These are phyloP conservation scores for Apiospora kogelbergensis DNA, from an alignment of 2,329 filamentous ascomycete genomes.

Conservation along the genomic window DNA sequence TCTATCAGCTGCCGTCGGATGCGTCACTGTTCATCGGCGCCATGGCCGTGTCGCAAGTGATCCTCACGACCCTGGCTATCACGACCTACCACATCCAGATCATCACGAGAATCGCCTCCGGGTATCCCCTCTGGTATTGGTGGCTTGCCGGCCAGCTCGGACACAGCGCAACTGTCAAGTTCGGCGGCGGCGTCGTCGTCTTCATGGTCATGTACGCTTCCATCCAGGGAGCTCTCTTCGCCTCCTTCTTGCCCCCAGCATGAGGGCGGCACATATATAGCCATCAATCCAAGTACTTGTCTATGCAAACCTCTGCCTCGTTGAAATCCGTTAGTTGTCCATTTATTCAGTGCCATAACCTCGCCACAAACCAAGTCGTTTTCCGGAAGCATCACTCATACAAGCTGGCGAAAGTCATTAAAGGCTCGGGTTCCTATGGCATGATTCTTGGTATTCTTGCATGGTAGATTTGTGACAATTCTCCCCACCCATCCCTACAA, in stretches of 20 bases:
- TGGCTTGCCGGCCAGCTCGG: slow-evolving; percentile 61
- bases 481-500: too few species aligned
- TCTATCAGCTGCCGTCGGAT: not conserved
- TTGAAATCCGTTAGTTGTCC: not conserved
- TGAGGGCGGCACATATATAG: slow-evolving; percentile 35
- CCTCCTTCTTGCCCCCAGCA: slow-evolving; percentile 88
- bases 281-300: not conserved
- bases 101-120: slow-evolving; percentile 83
- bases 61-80: slow-evolving; percentile 70
- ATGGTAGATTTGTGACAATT: too few species aligned
- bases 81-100: slow-evolving; percentile 93
- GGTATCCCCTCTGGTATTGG: slow-evolving; percentile 87
- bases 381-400: not conserved
- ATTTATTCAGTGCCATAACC: not conserved
- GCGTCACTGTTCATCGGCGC: slow-evolving; percentile 42
- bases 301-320: too few species aligned
- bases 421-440: not conserved
- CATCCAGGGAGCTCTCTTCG: slow-evolving; percentile 81
- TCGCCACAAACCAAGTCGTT: too few species aligned
- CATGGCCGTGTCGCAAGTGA: slow-evolving; percentile 70
- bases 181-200: slow-evolving; percentile 47
- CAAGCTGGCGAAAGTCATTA: not conserved
- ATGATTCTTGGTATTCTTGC: too few species aligned
- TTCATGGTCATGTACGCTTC: slow-evolving; percentile 81
- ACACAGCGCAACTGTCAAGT: slow-evolving; percentile 29